Conservation (phyloP, 371 early-diverging fungal species). For the Mortierella sp. region DNA sequence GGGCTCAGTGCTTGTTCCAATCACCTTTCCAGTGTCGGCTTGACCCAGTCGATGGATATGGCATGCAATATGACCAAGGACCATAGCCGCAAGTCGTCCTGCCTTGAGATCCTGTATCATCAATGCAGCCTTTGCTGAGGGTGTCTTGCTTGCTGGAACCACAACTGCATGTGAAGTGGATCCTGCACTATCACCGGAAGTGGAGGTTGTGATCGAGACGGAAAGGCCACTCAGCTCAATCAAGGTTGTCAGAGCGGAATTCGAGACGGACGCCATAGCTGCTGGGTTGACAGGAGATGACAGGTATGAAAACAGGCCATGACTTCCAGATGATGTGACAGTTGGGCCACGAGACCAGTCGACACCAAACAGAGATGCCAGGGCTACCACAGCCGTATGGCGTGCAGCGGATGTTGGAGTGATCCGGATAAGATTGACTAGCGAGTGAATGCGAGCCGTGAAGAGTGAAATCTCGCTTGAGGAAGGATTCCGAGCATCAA, state of each 20-base stretch:
- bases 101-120: slow-evolving; percentile 51
- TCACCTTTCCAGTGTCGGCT: slow-evolving; percentile 33
- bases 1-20: slow-evolving; percentile 60
- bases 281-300: slow-evolving; percentile 41
- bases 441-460: slow-evolving; percentile 44
- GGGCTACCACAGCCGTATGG: slow-evolving; percentile 45
- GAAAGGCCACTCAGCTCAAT: slow-evolving; percentile 39
- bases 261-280: slow-evolving; percentile 38
- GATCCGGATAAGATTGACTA: slow-evolving; percentile 50
- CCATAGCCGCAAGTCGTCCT: slow-evolving; percentile 36
- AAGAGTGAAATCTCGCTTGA: slow-evolving; percentile 45
- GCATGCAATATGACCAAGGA: slow-evolving; percentile 42
- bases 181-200: slow-evolving; percentile 4
- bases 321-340: slow-evolving; percentile 27
- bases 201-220: slow-evolving; percentile 23
- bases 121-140: slow-evolving; percentile 32
- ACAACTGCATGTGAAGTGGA: slow-evolving; percentile 27
- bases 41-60: slow-evolving; percentile 33
- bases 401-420: slow-evolving; percentile 51
- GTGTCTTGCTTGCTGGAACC: slow-evolving; percentile 24
- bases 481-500: slow-evolving; percentile 40
- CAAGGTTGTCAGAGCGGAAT: slow-evolving; percentile 38
- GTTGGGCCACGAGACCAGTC: slow-evolving; percentile 44
- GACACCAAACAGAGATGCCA: slow-evolving; percentile 41
- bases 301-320: slow-evolving; percentile 53